phyloP scores from a whole-genome alignment of 2,329 filamentous ascomycete species.

The Microcyclospora tardicrescens region DNA sequence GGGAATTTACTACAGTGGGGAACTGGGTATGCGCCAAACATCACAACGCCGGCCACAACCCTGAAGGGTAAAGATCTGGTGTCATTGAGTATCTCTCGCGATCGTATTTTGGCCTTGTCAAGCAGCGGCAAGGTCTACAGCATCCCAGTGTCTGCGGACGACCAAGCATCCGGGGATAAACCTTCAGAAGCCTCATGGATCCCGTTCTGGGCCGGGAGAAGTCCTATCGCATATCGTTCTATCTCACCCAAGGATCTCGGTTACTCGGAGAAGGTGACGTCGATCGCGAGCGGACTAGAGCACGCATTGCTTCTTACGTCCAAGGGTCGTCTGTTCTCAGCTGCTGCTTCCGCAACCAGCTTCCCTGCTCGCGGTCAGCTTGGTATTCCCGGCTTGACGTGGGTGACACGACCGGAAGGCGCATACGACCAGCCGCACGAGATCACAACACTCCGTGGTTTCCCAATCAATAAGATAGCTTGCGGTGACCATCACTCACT shows the following conservation, averaged over 20 bases:
- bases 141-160: constrained; percentile 59
- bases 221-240: constrained; percentile 56
- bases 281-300: constrained; percentile 67
- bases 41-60: constrained; percentile 54
- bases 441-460: constrained; percentile 56
- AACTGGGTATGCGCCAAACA: constrained; percentile 53
- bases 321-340: constrained; percentile 73
- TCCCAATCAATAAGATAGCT: constrained; percentile 61
- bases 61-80: constrained; percentile 68
- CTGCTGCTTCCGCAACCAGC: constrained; percentile 63
- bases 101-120: constrained; percentile 70
- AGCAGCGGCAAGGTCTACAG: constrained; percentile 71
- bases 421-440: constrained; percentile 75
- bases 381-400: constrained; percentile 70
- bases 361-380: constrained; percentile 79
- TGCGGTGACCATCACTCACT: constrained; percentile 79
- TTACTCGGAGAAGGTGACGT: constrained; percentile 59
- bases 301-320: constrained; percentile 78
- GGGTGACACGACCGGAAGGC: constrained; percentile 62
- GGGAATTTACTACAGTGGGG: constrained; percentile 93
- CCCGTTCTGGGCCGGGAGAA: constrained; percentile 53
- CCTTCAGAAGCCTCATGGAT: constrained; percentile 55
- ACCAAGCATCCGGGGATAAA: constrained; percentile 55
- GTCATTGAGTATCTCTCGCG: constrained; percentile 63
- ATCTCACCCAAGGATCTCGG: constrained; percentile 52